Evolutionary conservation across 441 rosid species (phyloP), one percentile per base, ranked within the genome.

Genomic region (Heliophila coronopifolia): DNA sequence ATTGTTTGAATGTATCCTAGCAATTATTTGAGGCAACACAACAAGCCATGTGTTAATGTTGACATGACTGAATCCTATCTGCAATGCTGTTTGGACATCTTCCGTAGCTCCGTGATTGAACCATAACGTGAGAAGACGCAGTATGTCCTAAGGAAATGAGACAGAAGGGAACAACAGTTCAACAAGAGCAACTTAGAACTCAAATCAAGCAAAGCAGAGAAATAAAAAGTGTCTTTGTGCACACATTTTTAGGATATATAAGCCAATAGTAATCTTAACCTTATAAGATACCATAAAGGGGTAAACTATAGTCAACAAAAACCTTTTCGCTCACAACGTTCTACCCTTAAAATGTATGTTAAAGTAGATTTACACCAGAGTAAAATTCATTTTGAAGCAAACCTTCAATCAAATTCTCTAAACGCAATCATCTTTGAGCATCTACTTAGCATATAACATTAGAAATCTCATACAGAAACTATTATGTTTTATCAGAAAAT

Each of bases 31-130:
- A 16, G 99, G 99, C 51, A 94, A 75, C 66, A 94, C 96, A 60
- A 77, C 98, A 59, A 94, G 83, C 99, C 99, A 94, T 37, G 99
- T 94, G 65, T 90, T 81, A 61, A 94, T 90, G 73, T 87, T 94
- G 68, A 94, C 98, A 74, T 71, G 86, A 30, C 72, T 61, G 71
- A 94, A 90, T 66, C 99, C 99, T 51, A 68, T 80, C 77, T 75
- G 75, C 43, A 94, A 65, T 59, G 99, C 96, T 72, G 46, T 70
- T 74, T 94, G 99, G 72, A 94, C 98, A 31, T 94, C 98, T 53
- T 64, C 70, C 23, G 94, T 80, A 69, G 87, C 91, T 74, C 99
- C 98, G 78, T 94, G 96, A 77, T 83, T 94, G 74, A 94, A 94
- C 99, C 99, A 94, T 67, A 94, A 65, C 1, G 99, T 94, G 43